Conservation (phyloP, 164 flowering plant species). For the Nymphaea thermarum region DNA sequence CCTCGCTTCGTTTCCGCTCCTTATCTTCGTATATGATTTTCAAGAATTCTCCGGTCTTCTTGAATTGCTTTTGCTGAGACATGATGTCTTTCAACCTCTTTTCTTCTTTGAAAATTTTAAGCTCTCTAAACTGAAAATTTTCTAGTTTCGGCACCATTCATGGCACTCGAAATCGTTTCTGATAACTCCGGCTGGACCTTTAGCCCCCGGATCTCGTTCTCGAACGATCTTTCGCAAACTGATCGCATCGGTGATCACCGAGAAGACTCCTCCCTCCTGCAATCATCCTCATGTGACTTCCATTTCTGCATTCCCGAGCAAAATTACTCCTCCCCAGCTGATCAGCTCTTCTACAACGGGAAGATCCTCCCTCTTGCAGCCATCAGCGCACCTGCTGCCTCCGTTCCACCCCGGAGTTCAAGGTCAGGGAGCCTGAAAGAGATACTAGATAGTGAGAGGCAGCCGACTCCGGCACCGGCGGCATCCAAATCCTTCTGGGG, state of each 20-base stretch:
- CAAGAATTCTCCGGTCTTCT: not conserved
- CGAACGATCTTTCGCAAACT: conserved; percentile 43
- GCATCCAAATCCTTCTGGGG: conserved; percentile 48
- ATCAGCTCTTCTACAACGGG: conserved; percentile 70
- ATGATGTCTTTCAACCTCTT: not conserved
- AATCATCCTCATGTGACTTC: conserved; percentile 29
- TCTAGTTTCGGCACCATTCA: conserved; percentile 2
- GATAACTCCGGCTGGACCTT: conserved; percentile 27
- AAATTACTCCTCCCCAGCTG: conserved; percentile 43
- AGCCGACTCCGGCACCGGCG: not conserved
- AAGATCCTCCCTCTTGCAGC: conserved; percentile 44
- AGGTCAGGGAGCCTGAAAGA: conserved; percentile 49
- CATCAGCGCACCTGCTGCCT: not conserved
- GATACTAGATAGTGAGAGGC: conserved; percentile 16
- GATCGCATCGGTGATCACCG: conserved; percentile 15
- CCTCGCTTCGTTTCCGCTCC: not conserved
- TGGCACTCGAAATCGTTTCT: conserved; percentile 57
- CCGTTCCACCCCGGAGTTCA: conserved; percentile 3
- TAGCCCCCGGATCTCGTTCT: conserved; percentile 78
- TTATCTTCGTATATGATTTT: not conserved
- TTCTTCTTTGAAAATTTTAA: not conserved
- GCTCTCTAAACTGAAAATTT: not conserved
- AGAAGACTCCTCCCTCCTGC: conserved; percentile 19
- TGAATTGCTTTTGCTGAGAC: not conserved
- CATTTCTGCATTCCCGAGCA: conserved; percentile 37